Percentiles rank a stretch among this genome's conserved stretches.
phyloP scores from a whole-genome alignment of 2,329 filamentous ascomycete genomes.

The Aureobasidium uvarum region DNA sequence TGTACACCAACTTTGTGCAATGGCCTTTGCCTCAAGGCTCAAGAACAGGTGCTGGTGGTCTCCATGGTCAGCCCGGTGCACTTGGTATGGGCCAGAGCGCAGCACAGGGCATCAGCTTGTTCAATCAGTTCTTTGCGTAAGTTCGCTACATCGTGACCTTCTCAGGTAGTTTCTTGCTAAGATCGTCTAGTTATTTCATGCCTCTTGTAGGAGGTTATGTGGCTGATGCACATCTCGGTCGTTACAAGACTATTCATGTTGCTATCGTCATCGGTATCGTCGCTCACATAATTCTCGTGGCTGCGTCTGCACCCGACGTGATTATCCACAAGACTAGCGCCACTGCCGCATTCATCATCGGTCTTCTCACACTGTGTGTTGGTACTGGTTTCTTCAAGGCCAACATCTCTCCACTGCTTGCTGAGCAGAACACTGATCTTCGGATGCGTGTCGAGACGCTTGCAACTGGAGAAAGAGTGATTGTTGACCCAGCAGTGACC shows the following conservation, averaged over 20 bases:
- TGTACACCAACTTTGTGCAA: slow-evolving; percentile 34
- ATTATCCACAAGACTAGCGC: slow-evolving; percentile 39
- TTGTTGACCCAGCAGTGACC: slow-evolving; percentile 48
- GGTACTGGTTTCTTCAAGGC: slow-evolving; percentile 65
- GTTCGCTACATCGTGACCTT: slow-evolving; percentile 11
- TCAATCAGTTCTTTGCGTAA: slow-evolving; percentile 59
- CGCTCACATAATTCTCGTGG: slow-evolving; percentile 39
- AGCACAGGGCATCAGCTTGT: slow-evolving; percentile 54
- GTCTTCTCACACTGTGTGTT: slow-evolving; percentile 42
- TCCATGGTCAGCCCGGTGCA: slow-evolving; percentile 52
- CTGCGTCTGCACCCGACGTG: slow-evolving; percentile 31
- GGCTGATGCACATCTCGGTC: slow-evolving; percentile 46
- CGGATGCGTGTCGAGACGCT: slow-evolving; percentile 41
- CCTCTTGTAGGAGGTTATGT: slow-evolving; percentile 41
- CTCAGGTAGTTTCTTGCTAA: not conserved
- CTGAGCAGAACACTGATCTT: slow-evolving; percentile 47
- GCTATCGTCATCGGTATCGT: slow-evolving; percentile 44
- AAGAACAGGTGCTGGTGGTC: slow-evolving; percentile 30
- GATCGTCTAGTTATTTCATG: not conserved
- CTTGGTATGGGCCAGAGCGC: slow-evolving; percentile 57
- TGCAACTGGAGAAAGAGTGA: slow-evolving; percentile 45
- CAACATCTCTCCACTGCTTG: slow-evolving; percentile 59
- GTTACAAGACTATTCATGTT: slow-evolving; percentile 42
- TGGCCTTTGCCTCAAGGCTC: slow-evolving; percentile 35
- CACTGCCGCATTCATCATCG: slow-evolving; percentile 43